Base-by-base conservation (phyloP, 768 basidiomycete species). In the Antrodiella citrinella region DNA sequence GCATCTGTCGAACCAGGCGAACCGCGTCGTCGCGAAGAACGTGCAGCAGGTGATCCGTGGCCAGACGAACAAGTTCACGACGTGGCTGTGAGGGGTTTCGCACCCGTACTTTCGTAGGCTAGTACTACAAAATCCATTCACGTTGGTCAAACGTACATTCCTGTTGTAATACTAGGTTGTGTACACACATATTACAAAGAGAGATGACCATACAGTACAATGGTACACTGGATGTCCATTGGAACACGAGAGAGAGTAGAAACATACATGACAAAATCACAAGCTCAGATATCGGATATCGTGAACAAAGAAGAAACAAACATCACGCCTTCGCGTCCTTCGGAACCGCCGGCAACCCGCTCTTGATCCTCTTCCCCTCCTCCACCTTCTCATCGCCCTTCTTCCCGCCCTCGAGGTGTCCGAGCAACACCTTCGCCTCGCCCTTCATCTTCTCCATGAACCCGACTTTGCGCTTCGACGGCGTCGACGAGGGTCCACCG, bases 1-100 rank as follows among this genome's bases (percentile, higher is more conserved):
- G 15, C 81, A 82, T 56, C 77, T 77, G 4, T 79, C 78, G 3
- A 77, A 81, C 56, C 81, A 83, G 56, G 69, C 75, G 1, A 74
- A 77, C 49, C 65, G 81, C 9, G 68, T 76, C 26, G 68, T 82
- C 2, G 80, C 78, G 0, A 65, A 69, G 44, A 72, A 81, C 53
- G 74, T 82, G 15, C 66, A 76, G 0, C 53, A 70, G 19, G 69
- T 73, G 1, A 70, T 80, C 48, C 62, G 67, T 48, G 74, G 77
- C 7, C 65, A 70, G 38, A 52, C 57, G 0, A 75, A 69, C 49
- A 53, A 63, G 44, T 80, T 75, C 75, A 67, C 69, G 12, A 76
- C 72, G 3, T 79, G 78, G 77, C 62, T 79, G 53, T 35, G 15
- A 35, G n/a, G n/a, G n/a, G n/a, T n/a, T n/a, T n/a, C n/a, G n/a